Evolutionary conservation across 2,329 filamentous ascomycete species (phyloP).

Genomic region (Penicillium sp.): DNA sequence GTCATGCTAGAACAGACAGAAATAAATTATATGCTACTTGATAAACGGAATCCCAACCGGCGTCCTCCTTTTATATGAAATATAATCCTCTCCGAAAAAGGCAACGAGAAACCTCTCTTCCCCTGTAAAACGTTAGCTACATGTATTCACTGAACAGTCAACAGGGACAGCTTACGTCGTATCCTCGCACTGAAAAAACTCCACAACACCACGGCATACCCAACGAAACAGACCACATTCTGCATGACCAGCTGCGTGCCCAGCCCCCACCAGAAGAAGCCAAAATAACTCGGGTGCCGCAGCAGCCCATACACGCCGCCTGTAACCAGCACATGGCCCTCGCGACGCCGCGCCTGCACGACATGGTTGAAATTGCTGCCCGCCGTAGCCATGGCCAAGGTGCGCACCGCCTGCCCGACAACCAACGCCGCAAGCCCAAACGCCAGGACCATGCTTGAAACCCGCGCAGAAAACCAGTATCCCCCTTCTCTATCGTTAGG

Average conservation of each 20-base stretch:
- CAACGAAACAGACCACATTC: slow-evolving; percentile 73
- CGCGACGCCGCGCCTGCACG: slow-evolving; percentile 65
- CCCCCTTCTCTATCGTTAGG: not conserved
- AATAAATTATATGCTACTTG: slow-evolving; percentile 28
- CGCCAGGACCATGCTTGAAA: slow-evolving; percentile 33
- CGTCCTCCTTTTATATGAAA: slow-evolving; percentile 66
- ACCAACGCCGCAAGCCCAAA: slow-evolving; percentile 63
- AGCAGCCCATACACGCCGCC: slow-evolving; percentile 71
- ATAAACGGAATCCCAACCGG: slow-evolving; percentile 80
- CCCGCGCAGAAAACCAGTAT: no score
- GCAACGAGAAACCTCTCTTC: slow-evolving; percentile 74
- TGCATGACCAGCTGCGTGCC: slow-evolving; percentile 89
- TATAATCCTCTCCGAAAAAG: slow-evolving; percentile 84
- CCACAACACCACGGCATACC: slow-evolving; percentile 74
- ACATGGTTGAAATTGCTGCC: slow-evolving; percentile 89
- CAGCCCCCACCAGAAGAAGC: slow-evolving; percentile 98
- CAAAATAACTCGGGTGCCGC: slow-evolving; percentile 91
- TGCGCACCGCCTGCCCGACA: slow-evolving; percentile 70
- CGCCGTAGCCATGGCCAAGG: slow-evolving; percentile 82
- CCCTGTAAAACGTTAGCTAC: slow-evolving; percentile 38
- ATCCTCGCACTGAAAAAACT: slow-evolving; percentile 77
- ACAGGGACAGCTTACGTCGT: slow-evolving; percentile 45
- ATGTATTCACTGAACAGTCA: not conserved
- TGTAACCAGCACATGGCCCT: slow-evolving; percentile 77
- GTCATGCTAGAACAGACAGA: no score